Evolutionary conservation across 2,329 filamentous ascomycete species (phyloP).

Genomic region (Truncatella angustata): DNA sequence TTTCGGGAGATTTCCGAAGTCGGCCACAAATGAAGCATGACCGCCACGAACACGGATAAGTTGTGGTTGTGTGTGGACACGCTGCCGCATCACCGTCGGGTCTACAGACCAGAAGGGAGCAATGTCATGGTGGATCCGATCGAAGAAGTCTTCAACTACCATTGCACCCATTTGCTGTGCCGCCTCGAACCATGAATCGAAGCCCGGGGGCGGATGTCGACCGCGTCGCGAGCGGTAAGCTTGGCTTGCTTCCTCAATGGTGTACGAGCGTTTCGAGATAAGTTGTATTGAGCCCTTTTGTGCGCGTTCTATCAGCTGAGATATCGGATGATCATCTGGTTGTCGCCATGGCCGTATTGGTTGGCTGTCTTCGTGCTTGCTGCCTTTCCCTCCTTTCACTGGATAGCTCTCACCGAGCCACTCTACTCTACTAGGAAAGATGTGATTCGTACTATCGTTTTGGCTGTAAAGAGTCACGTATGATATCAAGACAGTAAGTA

Average conservation of each 20-base stretch:
- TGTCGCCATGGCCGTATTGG: neutral
- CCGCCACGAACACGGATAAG: conserved; percentile 47
- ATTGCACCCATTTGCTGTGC: conserved; percentile 49
- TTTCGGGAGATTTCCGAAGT: conserved; percentile 33
- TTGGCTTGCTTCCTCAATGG: conserved; percentile 48
- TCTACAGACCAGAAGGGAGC: conserved; percentile 59
- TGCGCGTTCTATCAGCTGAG: conserved; percentile 46
- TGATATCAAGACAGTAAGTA: neutral
- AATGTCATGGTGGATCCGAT: conserved; percentile 62
- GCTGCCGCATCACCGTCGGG: conserved; percentile 34
- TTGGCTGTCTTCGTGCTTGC: neutral
- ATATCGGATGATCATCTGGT: conserved; percentile 42
- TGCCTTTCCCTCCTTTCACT: neutral
- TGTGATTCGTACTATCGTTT: neutral
- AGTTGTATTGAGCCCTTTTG: conserved; percentile 37
- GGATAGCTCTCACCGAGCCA: neutral
- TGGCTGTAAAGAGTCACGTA: neutral
- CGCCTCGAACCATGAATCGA: conserved; percentile 56
- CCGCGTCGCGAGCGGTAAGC: conserved; percentile 56
- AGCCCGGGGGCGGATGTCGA: conserved; percentile 61
- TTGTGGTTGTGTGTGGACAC: conserved; percentile 39
- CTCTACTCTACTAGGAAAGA: neutral
- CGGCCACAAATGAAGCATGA: conserved; percentile 33
- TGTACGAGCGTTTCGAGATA: conserved; percentile 43
- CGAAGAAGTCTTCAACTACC: conserved; percentile 62